Evolutionary conservation across 768 basidiomycete genomes (phyloP).

Genomic region (Chalciporus chontae): DNA sequence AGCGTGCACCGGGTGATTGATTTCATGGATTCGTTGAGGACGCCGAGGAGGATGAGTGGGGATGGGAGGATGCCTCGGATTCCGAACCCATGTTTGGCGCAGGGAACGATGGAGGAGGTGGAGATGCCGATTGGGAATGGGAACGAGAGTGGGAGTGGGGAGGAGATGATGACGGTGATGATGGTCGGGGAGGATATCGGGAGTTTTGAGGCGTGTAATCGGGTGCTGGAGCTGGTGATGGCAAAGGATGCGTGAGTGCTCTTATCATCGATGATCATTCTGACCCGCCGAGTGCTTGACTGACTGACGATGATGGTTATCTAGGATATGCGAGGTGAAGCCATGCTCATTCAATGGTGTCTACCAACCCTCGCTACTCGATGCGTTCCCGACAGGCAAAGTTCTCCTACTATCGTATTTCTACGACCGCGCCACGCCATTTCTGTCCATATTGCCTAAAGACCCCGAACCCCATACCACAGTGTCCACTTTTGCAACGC

Average conservation of each 20-base stretch:
- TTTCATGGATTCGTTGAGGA: slow-evolving; percentile 63
- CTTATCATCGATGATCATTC: neutral
- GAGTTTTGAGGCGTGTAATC: slow-evolving; percentile 80
- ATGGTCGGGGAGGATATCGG: slow-evolving; percentile 86
- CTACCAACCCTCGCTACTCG: slow-evolving; percentile 89
- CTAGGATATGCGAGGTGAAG: slow-evolving; percentile 80
- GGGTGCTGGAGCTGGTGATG: slow-evolving; percentile 83
- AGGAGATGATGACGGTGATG: slow-evolving; percentile 56
- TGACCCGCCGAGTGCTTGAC: neutral
- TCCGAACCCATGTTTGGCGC: slow-evolving; percentile 79
- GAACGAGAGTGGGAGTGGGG: slow-evolving; percentile 37
- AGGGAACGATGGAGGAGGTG: slow-evolving; percentile 58
- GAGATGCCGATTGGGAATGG: slow-evolving; percentile 50
- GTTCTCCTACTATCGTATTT: slow-evolving; percentile 96
- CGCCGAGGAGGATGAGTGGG: slow-evolving; percentile 1
- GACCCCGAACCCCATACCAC: slow-evolving; percentile 34
- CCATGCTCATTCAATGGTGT: slow-evolving; percentile 98
- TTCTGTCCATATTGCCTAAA: slow-evolving; percentile 43
- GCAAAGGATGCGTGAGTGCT: slow-evolving; percentile 84
- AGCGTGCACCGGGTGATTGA: slow-evolving; percentile 87
- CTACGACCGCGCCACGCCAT: slow-evolving; percentile 87
- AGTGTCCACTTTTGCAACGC: slow-evolving; percentile 55
- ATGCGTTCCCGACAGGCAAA: slow-evolving; percentile 83
- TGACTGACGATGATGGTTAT: neutral
- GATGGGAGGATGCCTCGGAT: slow-evolving; percentile 8